Base-by-base conservation (phyloP, 495 filamentous ascomycete species). In the Stereocaulon alpinum region DNA sequence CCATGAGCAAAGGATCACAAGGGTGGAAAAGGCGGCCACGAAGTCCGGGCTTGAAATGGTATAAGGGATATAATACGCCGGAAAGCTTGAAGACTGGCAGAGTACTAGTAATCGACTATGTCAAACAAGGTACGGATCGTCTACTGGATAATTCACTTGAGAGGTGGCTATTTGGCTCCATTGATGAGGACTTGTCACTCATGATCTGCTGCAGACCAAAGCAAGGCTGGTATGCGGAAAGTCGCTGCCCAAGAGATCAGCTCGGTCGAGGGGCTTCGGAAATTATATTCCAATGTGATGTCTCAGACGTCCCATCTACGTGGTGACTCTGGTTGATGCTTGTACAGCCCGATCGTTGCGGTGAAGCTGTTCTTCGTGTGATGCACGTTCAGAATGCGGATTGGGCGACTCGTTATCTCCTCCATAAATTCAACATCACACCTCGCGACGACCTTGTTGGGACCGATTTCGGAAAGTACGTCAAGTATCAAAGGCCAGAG, bases 331-430 rank as follows among this genome's bases (percentile, higher is more conserved):
- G 34, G 29, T 44, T 55, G 34, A 53, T 53, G 0, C 50, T 53
- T 60, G 44, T 58, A 27, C 42, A 67, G 54, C 59, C 65, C 37
- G 61, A 66, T 11, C 65, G 71, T 11, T 65, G 63, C 6, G 56
- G 67, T 44, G 66, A 71, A 49, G 67, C 75, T 29, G 68, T 73
- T 7, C 67, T 80, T 22, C 62, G 78, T 17, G 71, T 80, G n/a
- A 76, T 80, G 22, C 79, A 82, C 63, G 74, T 81, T 5, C 79
- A 82, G 63, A 81, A 82, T 59, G 78, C 77, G 3, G 58, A 62
- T 17, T 81, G 77, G 76, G 79, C 77, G 2, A 73, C 70, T 17
- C 68, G 61, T 10, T 81, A 75, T 54, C 65, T 82, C 0, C 68
- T 79, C 24, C 67, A 69, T n/a, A 81, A 80, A 62, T 81, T 77